phyloP scores from a whole-genome alignment of 176 grass and related monocot genomes.

The Echinochloa phyllopogon region DNA sequence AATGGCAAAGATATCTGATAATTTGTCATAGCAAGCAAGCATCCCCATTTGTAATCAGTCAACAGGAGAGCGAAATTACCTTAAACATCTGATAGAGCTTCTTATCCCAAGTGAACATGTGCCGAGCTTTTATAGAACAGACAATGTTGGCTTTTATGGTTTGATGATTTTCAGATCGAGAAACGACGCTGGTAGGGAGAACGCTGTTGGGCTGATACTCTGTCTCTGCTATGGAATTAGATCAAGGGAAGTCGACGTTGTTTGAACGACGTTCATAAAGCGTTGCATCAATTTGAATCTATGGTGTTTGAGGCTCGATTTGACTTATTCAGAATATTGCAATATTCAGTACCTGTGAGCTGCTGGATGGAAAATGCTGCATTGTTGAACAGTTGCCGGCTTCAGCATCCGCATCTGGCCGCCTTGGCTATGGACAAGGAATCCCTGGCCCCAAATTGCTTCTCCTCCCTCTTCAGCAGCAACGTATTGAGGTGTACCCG shows the following conservation, averaged over 20 bases:
- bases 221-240: constrained; percentile 49
- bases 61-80: constrained; percentile 37
- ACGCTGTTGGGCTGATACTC: constrained; percentile 72
- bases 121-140: constrained; percentile 58
- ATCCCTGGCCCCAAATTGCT: constrained; percentile 39
- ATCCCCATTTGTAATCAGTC: neutral
- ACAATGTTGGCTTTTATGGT: constrained; percentile 67
- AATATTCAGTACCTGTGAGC: constrained; percentile 18
- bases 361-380: neutral
- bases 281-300: neutral
- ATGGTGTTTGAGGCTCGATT: no score
- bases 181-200: constrained; percentile 58
- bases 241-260: constrained; percentile 6
- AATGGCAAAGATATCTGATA: neutral
- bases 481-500: no score
- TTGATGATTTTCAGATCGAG: constrained; percentile 48
- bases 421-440: constrained; percentile 37
- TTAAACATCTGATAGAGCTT: constrained; percentile 80
- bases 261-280: neutral
- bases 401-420: constrained; percentile 46
- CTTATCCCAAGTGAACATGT: constrained; percentile 72
- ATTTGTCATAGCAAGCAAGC: neutral
- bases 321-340: neutral
- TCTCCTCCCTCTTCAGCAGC: constrained; percentile 11
- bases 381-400: constrained; percentile 36